Conservation (phyloP, 176 grass and related monocot species). For the Avena eriantha region DNA sequence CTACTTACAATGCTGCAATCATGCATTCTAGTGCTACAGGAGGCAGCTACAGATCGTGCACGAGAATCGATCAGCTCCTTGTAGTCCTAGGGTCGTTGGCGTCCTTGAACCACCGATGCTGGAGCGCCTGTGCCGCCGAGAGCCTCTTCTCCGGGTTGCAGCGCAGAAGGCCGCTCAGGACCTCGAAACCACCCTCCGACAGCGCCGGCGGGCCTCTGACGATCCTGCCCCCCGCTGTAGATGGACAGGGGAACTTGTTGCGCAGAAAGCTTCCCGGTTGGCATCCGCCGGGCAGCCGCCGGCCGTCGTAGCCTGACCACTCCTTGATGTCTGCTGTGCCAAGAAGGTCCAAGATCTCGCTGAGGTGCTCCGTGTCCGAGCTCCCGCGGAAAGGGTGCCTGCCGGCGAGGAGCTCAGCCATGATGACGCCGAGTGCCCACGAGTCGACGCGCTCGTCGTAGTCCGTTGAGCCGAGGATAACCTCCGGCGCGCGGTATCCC, state of each 20-base stretch:
- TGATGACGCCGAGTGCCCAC: slow-evolving; percentile 47
- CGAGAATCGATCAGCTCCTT: not conserved
- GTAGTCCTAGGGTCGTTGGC: not conserved
- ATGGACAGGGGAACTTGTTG: not conserved
- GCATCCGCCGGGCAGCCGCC: not conserved
- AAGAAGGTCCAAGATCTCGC: slow-evolving; percentile 26
- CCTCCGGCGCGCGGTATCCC: slow-evolving; percentile 42
- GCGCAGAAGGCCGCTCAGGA: slow-evolving; percentile 35
- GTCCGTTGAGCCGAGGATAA: slow-evolving; percentile 29
- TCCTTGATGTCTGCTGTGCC: not conserved
- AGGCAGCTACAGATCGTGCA: not conserved
- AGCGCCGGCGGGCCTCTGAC: slow-evolving; percentile 19
- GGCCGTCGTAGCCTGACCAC: not conserved
- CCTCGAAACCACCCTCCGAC: slow-evolving; percentile 37
- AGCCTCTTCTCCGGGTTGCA: slow-evolving; percentile 44
- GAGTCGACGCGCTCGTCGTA: slow-evolving; percentile 41
- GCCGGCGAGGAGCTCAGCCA: slow-evolving; percentile 45
- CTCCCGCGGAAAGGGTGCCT: not conserved
- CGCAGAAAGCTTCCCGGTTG: not conserved
- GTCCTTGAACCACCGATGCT: slow-evolving; percentile 46
- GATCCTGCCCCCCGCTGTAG: not conserved
- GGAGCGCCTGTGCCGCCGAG: slow-evolving; percentile 29
- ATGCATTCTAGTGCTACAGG: not conserved
- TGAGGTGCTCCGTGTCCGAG: slow-evolving; percentile 40
- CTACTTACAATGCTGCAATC: not conserved